Conservation (phyloP, 177 flowering plant genomes). For the Vitis hybrid region DNA sequence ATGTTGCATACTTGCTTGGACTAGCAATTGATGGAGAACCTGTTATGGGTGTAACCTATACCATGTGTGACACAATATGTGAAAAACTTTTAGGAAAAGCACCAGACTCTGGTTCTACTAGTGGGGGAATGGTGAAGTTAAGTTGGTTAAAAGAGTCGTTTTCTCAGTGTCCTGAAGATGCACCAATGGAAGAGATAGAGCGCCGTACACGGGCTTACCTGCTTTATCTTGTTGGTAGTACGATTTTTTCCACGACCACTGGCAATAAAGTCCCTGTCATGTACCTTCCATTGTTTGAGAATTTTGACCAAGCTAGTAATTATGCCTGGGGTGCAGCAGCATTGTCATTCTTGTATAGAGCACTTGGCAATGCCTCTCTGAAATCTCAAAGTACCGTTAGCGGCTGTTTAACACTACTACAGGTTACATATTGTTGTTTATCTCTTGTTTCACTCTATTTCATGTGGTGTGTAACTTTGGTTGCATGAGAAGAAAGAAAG, state of each 20-base stretch:
- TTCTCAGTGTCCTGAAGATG: slow-evolving; percentile 55
- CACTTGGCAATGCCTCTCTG: slow-evolving; percentile 74
- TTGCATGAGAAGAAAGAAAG: too few species aligned
- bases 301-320: slow-evolving; percentile 56
- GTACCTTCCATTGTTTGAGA: slow-evolving; percentile 68
- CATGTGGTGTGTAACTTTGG: background rate
- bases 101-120: slow-evolving; percentile 60
- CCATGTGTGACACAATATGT: slow-evolving; percentile 56
- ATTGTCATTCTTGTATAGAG: slow-evolving; percentile 66
- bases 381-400: slow-evolving; percentile 71
- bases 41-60: slow-evolving; percentile 62
- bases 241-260: slow-evolving; percentile 74
- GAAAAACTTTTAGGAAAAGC: slow-evolving; percentile 45
- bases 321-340: slow-evolving; percentile 85
- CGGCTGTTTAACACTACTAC: slow-evolving; percentile 68
- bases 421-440: slow-evolving; percentile 31
- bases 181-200: slow-evolving; percentile 42
- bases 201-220: slow-evolving; percentile 66
- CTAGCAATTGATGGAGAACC: slow-evolving; percentile 68
- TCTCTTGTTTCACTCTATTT: background rate
- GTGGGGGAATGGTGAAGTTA: slow-evolving; percentile 84
- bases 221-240: slow-evolving; percentile 68
- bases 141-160: slow-evolving; percentile 75
- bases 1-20: slow-evolving; percentile 58
- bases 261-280: slow-evolving; percentile 79